Evolutionary conservation across 345 rosid species (phyloP), one percentile per base, ranked within the genome.

Genomic region (Erodium maritimum): DNA sequence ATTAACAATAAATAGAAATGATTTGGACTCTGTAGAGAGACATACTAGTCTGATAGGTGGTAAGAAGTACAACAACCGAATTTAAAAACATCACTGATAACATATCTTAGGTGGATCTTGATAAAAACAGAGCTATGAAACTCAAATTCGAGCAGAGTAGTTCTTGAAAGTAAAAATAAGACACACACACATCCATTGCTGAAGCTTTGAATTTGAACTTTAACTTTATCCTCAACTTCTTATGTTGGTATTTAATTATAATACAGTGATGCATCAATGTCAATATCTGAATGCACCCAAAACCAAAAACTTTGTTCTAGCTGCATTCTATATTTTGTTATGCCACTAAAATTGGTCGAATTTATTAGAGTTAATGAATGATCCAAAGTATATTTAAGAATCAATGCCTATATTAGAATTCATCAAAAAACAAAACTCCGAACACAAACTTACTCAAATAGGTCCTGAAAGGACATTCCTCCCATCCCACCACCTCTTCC

Each of bases 401-500:
- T 54, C 24, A 21, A 21, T 17, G 22, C 24, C 6, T 4, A 21
- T 20, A 20, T 54, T 24, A 54, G 12, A 55, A 54, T 55, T 0
- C 2, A 54, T 12, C 6, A 8, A 37, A 37, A n/a, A 5, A 17
- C 61, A 5, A 50, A 45, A 52, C 13, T 10, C 16, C 13, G 1
- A 3, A 24, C 29, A 54, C 56, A 52, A 56, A 71, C 86, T 74
- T 65, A 86, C 95, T 79, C 72, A 17, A 86, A 83, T 56, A 86
- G 69, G 67, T 86, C 90, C 56, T 83, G 82, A 24, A 86, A 69
- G 64, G 76, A 70, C 59, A 75, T 70, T n/a, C 58, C 80, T 17
- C 94, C 96, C 74, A 80, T 81, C 42, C 96, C 90, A 6, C 85
- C 77, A 33, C 87, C 85, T 67, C 96, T 65, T 46, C 97, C 96